A percentile compares a stretch with the other conserved stretches of the same genome.
phyloP scores from a whole-genome alignment of 179 eudicot genomes.

The Beta macrorhiza region DNA sequence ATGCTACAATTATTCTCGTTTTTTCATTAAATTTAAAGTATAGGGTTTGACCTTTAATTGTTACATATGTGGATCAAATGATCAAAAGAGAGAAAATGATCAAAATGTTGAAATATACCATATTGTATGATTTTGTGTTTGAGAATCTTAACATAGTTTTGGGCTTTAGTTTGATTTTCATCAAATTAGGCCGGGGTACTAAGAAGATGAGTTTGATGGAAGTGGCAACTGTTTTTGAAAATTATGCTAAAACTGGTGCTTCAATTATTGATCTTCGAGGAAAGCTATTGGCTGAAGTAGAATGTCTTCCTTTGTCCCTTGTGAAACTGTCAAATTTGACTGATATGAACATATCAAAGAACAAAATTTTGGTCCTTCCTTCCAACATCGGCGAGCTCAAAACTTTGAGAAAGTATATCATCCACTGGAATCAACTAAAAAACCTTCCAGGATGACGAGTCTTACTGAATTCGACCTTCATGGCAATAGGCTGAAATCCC shows the following conservation, averaged over 20 bases:
- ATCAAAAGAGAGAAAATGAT: neutral
- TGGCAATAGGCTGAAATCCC: conserved; percentile 51
- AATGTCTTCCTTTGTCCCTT: conserved; percentile 67
- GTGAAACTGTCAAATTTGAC: conserved; percentile 45
- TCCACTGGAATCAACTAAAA: conserved; percentile 59
- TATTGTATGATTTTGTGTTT: neutral
- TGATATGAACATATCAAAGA: conserved; percentile 54
- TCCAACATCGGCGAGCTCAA: conserved; percentile 46
- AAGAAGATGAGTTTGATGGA: conserved; percentile 51
- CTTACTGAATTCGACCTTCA: conserved; percentile 54
- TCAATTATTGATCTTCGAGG: conserved; percentile 53
- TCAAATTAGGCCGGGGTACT: neutral
- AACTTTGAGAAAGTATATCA: conserved; percentile 44
- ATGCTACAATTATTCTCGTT: neutral
- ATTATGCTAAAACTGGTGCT: conserved; percentile 38
- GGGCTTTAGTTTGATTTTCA: conserved; percentile 3
- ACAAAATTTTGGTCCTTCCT: conserved; percentile 64
- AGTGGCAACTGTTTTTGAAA: conserved; percentile 56
- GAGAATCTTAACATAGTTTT: neutral
- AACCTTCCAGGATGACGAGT: conserved; percentile 57
- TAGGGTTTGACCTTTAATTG: neutral
- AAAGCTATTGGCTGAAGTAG: conserved; percentile 53
- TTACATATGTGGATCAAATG: no score
- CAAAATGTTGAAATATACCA: neutral
- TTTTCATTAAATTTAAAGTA: neutral